Conservation (phyloP, 2,329 filamentous ascomycete species). For the Hypoxylon sp. region DNA sequence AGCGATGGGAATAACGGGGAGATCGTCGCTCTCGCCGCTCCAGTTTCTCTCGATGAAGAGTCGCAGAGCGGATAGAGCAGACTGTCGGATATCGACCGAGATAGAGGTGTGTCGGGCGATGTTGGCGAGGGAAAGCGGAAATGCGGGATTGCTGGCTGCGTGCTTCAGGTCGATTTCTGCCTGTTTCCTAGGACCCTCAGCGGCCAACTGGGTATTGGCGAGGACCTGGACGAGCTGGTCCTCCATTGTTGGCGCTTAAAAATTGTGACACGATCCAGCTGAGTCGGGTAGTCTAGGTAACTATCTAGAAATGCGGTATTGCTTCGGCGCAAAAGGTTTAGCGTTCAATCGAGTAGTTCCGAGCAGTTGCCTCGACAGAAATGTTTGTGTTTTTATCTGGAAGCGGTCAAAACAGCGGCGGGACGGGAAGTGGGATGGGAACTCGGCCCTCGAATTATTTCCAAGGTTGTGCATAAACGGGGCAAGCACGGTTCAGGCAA, state of each 20-base stretch:
- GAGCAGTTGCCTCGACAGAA: conserved; percentile 33
- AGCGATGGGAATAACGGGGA: conserved; percentile 73
- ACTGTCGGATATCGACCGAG: conserved; percentile 82
- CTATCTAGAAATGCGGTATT: background rate
- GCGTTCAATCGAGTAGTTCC: background rate
- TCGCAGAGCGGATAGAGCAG: conserved; percentile 84
- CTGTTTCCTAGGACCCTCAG: conserved; percentile 83
- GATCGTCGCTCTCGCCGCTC: conserved; percentile 82
- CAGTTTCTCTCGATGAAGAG: conserved; percentile 88
- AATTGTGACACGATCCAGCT: conserved; percentile 32
- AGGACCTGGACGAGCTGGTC: conserved; percentile 92
- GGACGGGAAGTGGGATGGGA: conserved; percentile 16
- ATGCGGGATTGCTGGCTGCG: conserved; percentile 77
- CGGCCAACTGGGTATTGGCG: conserved; percentile 84
- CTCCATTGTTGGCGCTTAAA: conserved; percentile 74
- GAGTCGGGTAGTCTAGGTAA: background rate
- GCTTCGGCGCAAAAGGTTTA: background rate
- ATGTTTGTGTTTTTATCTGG: conserved; percentile 38
- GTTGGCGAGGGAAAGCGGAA: conserved; percentile 83
- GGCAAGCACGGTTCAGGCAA: conserved; percentile 11
- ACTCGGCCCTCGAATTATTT: conserved; percentile 14
- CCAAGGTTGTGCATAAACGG: conserved; percentile 4
- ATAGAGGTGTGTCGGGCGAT: conserved; percentile 84
- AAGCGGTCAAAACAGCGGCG: conserved; percentile 39
- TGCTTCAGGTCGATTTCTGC: conserved; percentile 87